A percentile compares a stretch with the other conserved stretches of the same genome.
phyloP scores from a whole-genome alignment of 805 yeast species.

The Tetrapisispora taiwanensis region DNA sequence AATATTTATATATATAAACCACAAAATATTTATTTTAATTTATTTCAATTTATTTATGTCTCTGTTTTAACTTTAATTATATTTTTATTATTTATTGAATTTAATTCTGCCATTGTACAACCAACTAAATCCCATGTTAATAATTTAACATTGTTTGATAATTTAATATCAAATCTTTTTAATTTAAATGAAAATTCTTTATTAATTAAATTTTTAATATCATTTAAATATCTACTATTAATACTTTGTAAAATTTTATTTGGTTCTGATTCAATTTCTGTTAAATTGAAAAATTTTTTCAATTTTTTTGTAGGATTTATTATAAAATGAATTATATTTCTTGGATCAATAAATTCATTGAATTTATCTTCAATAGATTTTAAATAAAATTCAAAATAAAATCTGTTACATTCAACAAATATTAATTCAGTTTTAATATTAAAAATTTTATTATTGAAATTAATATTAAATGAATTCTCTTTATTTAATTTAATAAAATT shows the following conservation, averaged over 20 bases:
- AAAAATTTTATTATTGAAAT: neutral
- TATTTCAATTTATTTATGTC: too few relatives aligned
- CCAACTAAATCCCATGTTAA: constrained; percentile 6
- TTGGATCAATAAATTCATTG: constrained; percentile 4
- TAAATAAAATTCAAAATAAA: neutral
- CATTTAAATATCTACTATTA: neutral
- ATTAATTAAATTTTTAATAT: neutral
- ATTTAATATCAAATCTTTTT: neutral
- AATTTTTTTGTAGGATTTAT: neutral
- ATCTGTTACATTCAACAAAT: neutral
- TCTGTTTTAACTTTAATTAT: neutral
- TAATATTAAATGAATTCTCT: neutral
- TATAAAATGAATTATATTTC: neutral
- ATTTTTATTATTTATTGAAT: neutral
- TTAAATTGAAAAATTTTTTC: constrained; percentile 1
- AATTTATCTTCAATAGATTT: neutral
- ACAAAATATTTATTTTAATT: too few relatives aligned
- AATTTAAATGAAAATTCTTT: neutral
- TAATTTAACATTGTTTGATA: neutral
- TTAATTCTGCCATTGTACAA: constrained; percentile 7
- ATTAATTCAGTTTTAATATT: neutral
- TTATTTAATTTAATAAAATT: neutral
- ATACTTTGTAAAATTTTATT: neutral
- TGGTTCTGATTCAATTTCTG: neutral
- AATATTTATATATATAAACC: too few relatives aligned